A percentile compares a stretch with the other conserved stretches of the same genome.
Conservation (phyloP, 2,329 filamentous ascomycete genomes). For the Clonostachys sp. region DNA sequence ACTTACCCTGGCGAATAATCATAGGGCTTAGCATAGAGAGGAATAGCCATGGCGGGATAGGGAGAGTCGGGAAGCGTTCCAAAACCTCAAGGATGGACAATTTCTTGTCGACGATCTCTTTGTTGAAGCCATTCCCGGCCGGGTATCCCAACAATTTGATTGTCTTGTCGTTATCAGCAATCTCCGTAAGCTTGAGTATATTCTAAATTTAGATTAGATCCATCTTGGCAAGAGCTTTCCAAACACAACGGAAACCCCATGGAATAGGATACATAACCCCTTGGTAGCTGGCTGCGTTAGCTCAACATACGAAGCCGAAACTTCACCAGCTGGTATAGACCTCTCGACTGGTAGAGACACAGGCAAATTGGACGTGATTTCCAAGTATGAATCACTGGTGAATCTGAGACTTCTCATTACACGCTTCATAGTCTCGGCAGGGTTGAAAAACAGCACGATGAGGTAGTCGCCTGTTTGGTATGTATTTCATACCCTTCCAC, state of each 20-base stretch:
- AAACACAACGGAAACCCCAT: neutral
- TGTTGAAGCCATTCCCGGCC: neutral
- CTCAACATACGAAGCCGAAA: conserved; percentile 54
- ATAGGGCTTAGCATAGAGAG: conserved; percentile 62
- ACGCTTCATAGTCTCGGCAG: neutral
- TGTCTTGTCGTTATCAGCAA: neutral
- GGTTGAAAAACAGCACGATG: neutral
- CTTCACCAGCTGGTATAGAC: conserved; percentile 51
- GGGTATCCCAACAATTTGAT: neutral
- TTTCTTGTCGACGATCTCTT: neutral
- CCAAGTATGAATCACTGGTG: conserved; percentile 12
- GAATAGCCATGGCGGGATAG: conserved; percentile 53
- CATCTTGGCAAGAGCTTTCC: neutral
- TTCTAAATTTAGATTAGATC: neutral
- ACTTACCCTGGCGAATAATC: conserved; percentile 25
- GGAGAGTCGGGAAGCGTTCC: conserved; percentile 46
- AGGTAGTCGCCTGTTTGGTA: neutral
- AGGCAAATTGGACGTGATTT: conserved; percentile 40
- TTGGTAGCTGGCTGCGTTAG: neutral
- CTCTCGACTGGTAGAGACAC: conserved; percentile 43
- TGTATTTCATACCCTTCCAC: neutral
- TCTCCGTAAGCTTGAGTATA: neutral
- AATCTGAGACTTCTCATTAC: neutral
- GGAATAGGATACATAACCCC: neutral
- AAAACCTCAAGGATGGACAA: conserved; percentile 57